Conservation (phyloP, 768 basidiomycete species). For the Boletus speciosus region DNA sequence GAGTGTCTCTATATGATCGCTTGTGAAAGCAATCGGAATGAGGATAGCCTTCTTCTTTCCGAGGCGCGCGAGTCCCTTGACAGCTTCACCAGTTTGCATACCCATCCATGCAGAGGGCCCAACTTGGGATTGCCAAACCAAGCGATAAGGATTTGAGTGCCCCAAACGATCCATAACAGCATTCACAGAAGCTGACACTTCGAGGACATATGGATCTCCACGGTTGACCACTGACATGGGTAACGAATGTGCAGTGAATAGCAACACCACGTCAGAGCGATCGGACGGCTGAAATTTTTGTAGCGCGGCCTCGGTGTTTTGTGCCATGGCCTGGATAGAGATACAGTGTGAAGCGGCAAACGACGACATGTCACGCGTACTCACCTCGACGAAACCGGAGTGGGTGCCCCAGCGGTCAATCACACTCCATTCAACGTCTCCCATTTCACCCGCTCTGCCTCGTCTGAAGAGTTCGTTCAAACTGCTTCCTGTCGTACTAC, state of each 20-base stretch:
- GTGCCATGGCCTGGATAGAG: slow-evolving; percentile 72
- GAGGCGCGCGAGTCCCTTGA: slow-evolving; percentile 80
- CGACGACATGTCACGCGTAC: slow-evolving; percentile 16
- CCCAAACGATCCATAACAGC: slow-evolving; percentile 88
- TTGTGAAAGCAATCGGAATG: slow-evolving; percentile 97
- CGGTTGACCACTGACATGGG: slow-evolving; percentile 99
- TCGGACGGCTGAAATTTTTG: slow-evolving; percentile 68
- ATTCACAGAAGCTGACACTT: slow-evolving; percentile 91
- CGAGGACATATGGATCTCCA: slow-evolving; percentile 94
- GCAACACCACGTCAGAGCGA: slow-evolving; percentile 72
- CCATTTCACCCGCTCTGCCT: slow-evolving; percentile 58
- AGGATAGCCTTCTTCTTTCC: slow-evolving; percentile 76
- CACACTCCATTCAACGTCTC: slow-evolving; percentile 88
- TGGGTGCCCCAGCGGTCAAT: slow-evolving; percentile 98
- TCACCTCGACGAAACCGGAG: slow-evolving; percentile 88
- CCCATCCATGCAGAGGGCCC: slow-evolving; percentile 99
- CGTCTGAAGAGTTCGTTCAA: slow-evolving; percentile 85
- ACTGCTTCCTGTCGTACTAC: slow-evolving; percentile 96
- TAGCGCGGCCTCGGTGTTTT: slow-evolving; percentile 81
- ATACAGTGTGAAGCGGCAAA: slow-evolving; percentile 1
- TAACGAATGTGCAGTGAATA: slow-evolving; percentile 97
- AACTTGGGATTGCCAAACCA: slow-evolving; percentile 98
- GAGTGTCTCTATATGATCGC: slow-evolving; percentile 98
- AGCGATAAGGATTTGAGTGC: slow-evolving; percentile 80
- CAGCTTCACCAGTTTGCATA: slow-evolving; percentile 87